Conservation (phyloP, 1,139 yeast species). For the Oligophagozyma castellii region DNA sequence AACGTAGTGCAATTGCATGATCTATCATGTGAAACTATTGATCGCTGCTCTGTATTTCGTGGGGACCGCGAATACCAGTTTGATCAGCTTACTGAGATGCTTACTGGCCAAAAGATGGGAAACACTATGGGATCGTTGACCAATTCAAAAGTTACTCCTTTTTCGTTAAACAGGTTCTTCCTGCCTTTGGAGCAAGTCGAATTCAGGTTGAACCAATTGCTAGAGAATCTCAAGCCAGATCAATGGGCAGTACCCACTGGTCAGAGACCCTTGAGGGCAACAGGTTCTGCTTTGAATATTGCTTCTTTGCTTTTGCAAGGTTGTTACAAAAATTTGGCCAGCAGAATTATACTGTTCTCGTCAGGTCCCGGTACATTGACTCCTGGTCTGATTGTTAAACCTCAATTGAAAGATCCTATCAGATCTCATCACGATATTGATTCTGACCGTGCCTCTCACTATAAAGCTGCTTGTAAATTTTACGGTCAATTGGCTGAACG, state of each 20-base stretch:
- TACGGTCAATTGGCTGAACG: constrained; percentile 70
- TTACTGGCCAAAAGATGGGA: constrained; percentile 34
- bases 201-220: constrained; percentile 66
- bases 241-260: constrained; percentile 91
- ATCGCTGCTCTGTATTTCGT: constrained; percentile 76
- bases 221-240: constrained; percentile 69
- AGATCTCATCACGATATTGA: constrained; percentile 95
- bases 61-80: constrained; percentile 82
- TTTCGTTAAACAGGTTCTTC: constrained; percentile 55
- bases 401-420: constrained; percentile 86
- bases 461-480: constrained; percentile 78
- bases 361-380: constrained; percentile 94
- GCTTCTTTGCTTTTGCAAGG: constrained; percentile 76
- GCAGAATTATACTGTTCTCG: constrained; percentile 79
- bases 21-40: constrained; percentile 63
- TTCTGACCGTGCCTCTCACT: constrained; percentile 80
- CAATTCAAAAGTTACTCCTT: constrained; percentile 26
- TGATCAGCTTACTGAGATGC: constrained; percentile 63
- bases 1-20: constrained; percentile 94
- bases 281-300: constrained; percentile 84
- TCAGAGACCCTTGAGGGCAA: constrained; percentile 83
- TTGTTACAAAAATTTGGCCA: constrained; percentile 78
- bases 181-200: constrained; percentile 80
- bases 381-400: constrained; percentile 91
- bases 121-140: constrained; percentile 6